These are phyloP conservation scores for Prunus campanulata DNA, from an alignment of 306 rosid species.

Conservation along the genomic window DNA sequence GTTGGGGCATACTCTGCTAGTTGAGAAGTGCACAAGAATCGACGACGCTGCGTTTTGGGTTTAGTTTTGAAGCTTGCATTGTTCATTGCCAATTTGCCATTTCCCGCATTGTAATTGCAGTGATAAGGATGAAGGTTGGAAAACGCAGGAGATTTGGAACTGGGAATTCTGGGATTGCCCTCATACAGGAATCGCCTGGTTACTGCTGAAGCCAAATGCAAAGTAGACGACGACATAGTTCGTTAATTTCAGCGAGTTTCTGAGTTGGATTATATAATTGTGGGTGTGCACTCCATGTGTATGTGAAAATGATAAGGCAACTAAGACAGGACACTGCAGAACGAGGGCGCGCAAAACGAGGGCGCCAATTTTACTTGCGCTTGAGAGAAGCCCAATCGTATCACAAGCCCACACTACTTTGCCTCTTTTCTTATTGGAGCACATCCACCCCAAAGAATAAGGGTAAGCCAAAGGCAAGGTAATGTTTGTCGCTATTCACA, in stretches of 20 bases:
- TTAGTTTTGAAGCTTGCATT: neutral
- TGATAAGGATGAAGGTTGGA: neutral
- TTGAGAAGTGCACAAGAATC: neutral
- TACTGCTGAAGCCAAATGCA: neutral
- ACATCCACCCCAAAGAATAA: too few species aligned
- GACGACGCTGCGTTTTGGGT: neutral
- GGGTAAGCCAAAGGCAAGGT: too few species aligned
- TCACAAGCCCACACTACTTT: neutral
- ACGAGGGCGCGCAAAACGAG: neutral
- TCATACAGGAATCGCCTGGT: neutral
- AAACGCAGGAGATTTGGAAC: neutral
- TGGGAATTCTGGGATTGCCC: neutral
- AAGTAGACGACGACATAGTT: neutral
- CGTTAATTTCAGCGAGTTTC: neutral
- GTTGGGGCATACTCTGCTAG: constrained; percentile 14
- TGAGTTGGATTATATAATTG: neutral
- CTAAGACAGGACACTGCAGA: neutral
- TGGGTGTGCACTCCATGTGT: neutral
- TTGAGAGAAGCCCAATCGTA: neutral
- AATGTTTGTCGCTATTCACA: too few species aligned
- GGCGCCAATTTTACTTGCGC: neutral
- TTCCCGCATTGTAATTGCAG: neutral
- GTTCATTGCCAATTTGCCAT: neutral
- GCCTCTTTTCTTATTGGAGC: neutral
- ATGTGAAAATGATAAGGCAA: neutral